Evolutionary conservation across 208 protist genomes (phyloP).

Genomic region (Acanthamoeba sp.): DNA sequence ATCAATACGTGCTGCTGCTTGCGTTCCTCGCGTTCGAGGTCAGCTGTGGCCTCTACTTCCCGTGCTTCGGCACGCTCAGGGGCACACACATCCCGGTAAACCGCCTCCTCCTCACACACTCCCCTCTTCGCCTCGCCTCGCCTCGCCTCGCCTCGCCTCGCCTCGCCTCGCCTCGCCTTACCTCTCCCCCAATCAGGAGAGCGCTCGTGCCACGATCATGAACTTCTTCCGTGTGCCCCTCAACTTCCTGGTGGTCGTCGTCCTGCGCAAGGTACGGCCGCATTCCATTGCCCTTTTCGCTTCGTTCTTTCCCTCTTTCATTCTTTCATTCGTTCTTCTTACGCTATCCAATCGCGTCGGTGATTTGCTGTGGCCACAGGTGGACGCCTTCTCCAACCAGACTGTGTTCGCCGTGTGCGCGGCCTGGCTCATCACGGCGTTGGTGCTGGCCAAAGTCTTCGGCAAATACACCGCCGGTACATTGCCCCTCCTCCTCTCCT

Average conservation of each 20-base stretch:
- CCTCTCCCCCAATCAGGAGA: no score
- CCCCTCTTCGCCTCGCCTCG: background rate
- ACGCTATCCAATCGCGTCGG: background rate
- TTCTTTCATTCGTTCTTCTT: background rate
- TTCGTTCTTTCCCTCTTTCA: background rate
- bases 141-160: constrained; percentile 67
- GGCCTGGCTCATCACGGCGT: background rate
- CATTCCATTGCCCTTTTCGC: background rate
- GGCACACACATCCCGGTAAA: background rate
- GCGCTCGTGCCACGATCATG: constrained; percentile 80
- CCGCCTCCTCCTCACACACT: no score
- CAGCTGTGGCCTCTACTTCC: constrained; percentile 86
- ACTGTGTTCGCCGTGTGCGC: constrained; percentile 3
- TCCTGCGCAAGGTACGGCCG: constrained; percentile 71
- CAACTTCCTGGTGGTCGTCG: constrained; percentile 85
- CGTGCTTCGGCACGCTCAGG: constrained; percentile 80
- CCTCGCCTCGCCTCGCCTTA: no score
- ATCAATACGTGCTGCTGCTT: constrained; percentile 59
- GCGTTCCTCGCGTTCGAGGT: constrained; percentile 86
- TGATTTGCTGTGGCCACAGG: background rate
- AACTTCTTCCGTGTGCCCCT: constrained; percentile 88
- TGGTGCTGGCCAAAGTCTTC: background rate
- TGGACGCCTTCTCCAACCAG: background rate
- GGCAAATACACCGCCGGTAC: background rate
- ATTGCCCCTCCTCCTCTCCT: background rate